A percentile compares a stretch with the other conserved stretches of the same genome.
Evolutionary conservation across 371 early-diverging fungal species (phyloP).

Genomic region (Conidiobolus incongruus): DNA sequence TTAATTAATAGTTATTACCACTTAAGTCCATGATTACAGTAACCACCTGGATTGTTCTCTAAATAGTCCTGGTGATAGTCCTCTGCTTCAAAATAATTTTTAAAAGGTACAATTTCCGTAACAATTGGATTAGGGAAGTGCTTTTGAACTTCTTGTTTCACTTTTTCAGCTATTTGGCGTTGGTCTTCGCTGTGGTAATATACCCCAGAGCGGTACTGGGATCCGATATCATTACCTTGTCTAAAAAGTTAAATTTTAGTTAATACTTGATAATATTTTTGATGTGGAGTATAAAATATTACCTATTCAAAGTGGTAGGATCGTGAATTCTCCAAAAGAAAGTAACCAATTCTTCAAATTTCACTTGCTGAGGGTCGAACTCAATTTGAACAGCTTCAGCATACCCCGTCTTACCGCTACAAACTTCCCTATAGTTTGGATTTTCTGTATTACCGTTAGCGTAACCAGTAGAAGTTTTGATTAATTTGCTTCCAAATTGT

Average conservation of each 20-base stretch:
- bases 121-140: constrained; percentile 32
- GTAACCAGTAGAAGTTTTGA: constrained; percentile 58
- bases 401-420: constrained; percentile 41
- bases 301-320: constrained; percentile 22
- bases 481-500: constrained; percentile 22
- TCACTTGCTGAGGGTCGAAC: constrained; percentile 42
- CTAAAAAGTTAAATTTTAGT: no score
- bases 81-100: constrained; percentile 68
- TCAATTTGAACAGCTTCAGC: constrained; percentile 65
- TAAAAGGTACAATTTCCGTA: constrained; percentile 47
- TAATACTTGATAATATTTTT: constrained; percentile 7
- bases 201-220: constrained; percentile 77
- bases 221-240: constrained; percentile 43
- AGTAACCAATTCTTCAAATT: constrained; percentile 42
- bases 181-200: constrained; percentile 57
- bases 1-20: constrained; percentile 1
- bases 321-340: constrained; percentile 79
- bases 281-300: constrained; percentile 12
- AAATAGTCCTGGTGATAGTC: constrained; percentile 74
- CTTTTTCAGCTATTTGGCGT: constrained; percentile 39
- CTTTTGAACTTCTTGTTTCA: constrained; percentile 32
- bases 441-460: constrained; percentile 35
- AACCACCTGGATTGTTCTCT: constrained; percentile 7
- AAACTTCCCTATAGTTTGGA: constrained; percentile 36
- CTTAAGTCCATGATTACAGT: constrained; percentile 2